Evolutionary conservation across 2,329 filamentous ascomycete species (phyloP), one percentile per base, ranked within the genome.

Genomic region (Diplodia intermedia): DNA sequence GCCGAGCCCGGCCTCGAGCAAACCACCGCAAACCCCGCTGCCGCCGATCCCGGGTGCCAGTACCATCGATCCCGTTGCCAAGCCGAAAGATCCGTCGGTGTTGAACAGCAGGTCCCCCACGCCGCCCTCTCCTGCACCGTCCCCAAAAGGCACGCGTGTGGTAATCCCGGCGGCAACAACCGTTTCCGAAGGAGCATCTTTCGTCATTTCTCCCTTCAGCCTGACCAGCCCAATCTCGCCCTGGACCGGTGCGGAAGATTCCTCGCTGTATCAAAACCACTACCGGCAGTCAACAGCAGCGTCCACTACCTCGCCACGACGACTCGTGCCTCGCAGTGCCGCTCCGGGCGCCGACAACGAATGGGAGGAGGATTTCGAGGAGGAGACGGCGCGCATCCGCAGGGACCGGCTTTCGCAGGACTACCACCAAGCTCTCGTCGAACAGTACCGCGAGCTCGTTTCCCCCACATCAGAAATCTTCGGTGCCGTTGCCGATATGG

Each of bases 391-490:
- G 18, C 66, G 49, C 12, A 50, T 54, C 29, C 47, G 49, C n/a
- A 31, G 31, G 4, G 55, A 67, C 15, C 20, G 56, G 14, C 18
- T 61, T 20, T 67, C 66, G 15, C 31, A 54, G 6, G 66, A 67
- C 33, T 67, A 67, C 36, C 66, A 67, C 33, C 33, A 18, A 12
- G 49, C 49, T 11, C 56, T 67, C 29, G 66, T 61, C 15, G 66
- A 61, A 14, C 66, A 67, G 55, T 67, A 67, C 36, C 66, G 66
- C 49, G 56, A 67, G 12, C 55, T 67, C 12, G 66, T 61, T 2
- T 33, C 47, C 20, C 66, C 55, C 7, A 31, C 66, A 1, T 18
- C 43, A 3, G 66, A 67, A 9, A 53, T 67, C 2, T 67, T 67
- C 23, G 49, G n/a, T 15, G 66, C 54, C 29, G 49, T 12, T 38